Conservation (phyloP, 1,284 basidiomycete genomes). For the Fomitopsis palustris region DNA sequence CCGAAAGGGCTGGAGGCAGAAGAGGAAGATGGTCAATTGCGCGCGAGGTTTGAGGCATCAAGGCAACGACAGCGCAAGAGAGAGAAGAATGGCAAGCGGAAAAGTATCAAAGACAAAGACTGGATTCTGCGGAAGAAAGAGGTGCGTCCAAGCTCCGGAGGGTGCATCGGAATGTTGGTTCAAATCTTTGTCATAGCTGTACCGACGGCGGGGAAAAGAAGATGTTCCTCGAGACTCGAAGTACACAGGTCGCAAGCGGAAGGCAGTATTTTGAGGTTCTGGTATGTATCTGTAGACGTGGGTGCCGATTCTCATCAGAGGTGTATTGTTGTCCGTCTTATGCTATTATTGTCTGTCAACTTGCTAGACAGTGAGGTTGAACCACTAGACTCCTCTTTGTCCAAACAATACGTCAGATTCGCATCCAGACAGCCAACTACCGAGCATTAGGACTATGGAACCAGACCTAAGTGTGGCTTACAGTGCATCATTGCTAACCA, state of each 20-base stretch:
- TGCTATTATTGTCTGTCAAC: too few relatives aligned
- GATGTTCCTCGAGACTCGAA: constrained; percentile 77
- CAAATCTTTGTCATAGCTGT: constrained; percentile 34
- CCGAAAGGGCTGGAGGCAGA: constrained; percentile 76
- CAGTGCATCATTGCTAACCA: too few relatives aligned
- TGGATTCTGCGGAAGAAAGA: constrained; percentile 88
- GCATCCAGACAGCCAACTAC: too few relatives aligned
- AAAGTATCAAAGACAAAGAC: constrained; percentile 63
- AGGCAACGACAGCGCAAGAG: constrained; percentile 51
- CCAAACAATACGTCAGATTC: too few relatives aligned
- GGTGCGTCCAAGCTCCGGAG: constrained; percentile 34
- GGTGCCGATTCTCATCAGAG: not conserved
- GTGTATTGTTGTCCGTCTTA: too few relatives aligned
- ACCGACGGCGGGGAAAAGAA: constrained; percentile 79
- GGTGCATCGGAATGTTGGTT: constrained; percentile 33
- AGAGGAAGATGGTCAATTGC: constrained; percentile 45
- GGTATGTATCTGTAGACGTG: not conserved
- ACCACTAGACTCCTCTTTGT: too few relatives aligned
- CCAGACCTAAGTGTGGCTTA: too few relatives aligned
- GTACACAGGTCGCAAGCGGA: constrained; percentile 77
- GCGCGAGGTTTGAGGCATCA: constrained; percentile 62
- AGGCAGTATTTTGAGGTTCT: constrained; percentile 49
- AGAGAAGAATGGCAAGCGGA: constrained; percentile 60
- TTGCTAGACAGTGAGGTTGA: too few relatives aligned
- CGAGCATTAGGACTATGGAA: too few relatives aligned